A percentile compares a stretch with the other conserved stretches of the same genome.
Conservation (phyloP, 2,329 filamentous ascomycete genomes). For the Juglanconis sp. region DNA sequence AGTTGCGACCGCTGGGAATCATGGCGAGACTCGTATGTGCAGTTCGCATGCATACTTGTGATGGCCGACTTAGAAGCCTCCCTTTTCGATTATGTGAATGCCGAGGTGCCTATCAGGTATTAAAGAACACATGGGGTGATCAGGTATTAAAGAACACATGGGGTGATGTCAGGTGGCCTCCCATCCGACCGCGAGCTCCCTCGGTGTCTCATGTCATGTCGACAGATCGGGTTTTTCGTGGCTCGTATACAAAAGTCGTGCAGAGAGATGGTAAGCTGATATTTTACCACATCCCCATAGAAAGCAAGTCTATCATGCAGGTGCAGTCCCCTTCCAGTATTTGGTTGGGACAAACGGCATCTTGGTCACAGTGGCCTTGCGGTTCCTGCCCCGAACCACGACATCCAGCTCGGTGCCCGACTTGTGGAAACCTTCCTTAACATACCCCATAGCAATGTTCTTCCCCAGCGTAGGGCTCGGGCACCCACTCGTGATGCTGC, state of each 20-base stretch:
- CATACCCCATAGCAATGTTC: conserved; percentile 96
- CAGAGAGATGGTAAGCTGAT: background rate
- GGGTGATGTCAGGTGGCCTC: too few relatives aligned
- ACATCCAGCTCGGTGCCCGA: conserved; percentile 77
- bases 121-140: too few relatives aligned
- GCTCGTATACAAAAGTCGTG: background rate
- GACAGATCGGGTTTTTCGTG: too few relatives aligned
- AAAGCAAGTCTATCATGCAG: conserved; percentile 10
- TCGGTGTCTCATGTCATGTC: too few relatives aligned
- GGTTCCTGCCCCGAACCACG: conserved; percentile 70
- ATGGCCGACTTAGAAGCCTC: too few relatives aligned
- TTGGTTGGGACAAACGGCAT: conserved; percentile 85
- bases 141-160: too few relatives aligned
- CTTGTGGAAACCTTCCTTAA: conserved; percentile 79
- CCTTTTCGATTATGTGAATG: too few relatives aligned
- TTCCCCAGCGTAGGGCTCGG: conserved; percentile 81
- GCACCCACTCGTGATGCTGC: conserved; percentile 82
- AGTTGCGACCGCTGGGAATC: too few relatives aligned
- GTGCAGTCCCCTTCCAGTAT: conserved; percentile 57
- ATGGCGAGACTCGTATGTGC: too few relatives aligned
- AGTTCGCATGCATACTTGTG: too few relatives aligned
- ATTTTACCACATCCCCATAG: background rate
- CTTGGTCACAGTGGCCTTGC: conserved; percentile 73
- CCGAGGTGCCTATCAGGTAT: too few relatives aligned
- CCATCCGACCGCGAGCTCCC: too few relatives aligned